Conservation (phyloP, 2,329 filamentous ascomycete species). For the Fusarium bactridioides region DNA sequence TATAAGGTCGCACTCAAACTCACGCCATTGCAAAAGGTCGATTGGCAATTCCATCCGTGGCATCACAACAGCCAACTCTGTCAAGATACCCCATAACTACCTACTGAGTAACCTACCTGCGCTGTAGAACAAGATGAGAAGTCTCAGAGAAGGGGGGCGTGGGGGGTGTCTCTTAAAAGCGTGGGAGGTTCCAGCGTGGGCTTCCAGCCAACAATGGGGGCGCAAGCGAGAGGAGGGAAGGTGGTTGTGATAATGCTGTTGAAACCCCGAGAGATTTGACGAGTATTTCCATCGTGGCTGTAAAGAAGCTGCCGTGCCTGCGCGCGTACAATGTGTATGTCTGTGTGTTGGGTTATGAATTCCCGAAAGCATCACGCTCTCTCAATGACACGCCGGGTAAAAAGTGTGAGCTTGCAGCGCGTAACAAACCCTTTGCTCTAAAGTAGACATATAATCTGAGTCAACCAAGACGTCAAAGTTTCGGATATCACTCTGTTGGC, state of each 20-base stretch:
- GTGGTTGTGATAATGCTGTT: slow-evolving; percentile 16
- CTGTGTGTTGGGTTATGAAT: background rate
- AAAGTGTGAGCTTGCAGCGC: background rate
- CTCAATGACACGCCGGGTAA: background rate
- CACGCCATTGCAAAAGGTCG: slow-evolving; percentile 14
- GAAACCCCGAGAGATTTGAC: background rate
- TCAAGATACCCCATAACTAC: background rate
- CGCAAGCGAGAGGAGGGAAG: slow-evolving; percentile 16
- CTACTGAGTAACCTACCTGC: background rate
- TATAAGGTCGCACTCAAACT: slow-evolving; percentile 4
- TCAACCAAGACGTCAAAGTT: slow-evolving; percentile 1
- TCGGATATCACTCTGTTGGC: slow-evolving; percentile 17
- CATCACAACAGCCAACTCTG: slow-evolving; percentile 4
- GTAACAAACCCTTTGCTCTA: background rate
- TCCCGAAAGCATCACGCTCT: background rate
- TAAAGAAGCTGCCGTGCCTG: slow-evolving; percentile 8
- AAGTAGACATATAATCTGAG: background rate
- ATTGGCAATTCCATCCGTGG: slow-evolving; percentile 3
- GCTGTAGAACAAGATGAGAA: slow-evolving; percentile 25
- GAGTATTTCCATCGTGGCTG: background rate
- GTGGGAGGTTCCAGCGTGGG: slow-evolving; percentile 29
- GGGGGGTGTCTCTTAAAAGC: slow-evolving; percentile 33
- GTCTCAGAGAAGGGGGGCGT: slow-evolving; percentile 25
- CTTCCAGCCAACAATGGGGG: slow-evolving; percentile 25
- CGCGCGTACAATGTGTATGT: slow-evolving; percentile 1